phyloP scores from a whole-genome alignment of 75 land plant species.

The Cunninghamia lanceolata region DNA sequence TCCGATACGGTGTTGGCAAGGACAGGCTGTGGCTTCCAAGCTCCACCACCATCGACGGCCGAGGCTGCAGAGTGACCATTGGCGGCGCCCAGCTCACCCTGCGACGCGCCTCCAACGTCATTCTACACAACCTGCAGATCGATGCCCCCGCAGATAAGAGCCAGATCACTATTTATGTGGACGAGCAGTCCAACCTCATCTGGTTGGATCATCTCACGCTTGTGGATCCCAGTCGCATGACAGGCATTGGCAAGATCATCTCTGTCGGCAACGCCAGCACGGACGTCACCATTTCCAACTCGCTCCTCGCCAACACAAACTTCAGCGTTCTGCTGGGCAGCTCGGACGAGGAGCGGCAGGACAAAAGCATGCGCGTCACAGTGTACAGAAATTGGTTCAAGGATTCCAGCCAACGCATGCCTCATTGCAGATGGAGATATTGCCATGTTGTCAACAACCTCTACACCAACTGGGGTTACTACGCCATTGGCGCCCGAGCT shows the following conservation, averaged over 20 bases:
- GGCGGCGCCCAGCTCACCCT: constrained; percentile 15
- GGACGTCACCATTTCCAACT: constrained; percentile 44
- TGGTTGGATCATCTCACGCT: constrained; percentile 40
- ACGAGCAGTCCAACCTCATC: not conserved
- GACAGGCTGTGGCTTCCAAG: constrained; percentile 28
- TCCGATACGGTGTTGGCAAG: constrained; percentile 25
- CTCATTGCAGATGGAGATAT: constrained; percentile 56
- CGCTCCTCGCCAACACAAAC: constrained; percentile 14
- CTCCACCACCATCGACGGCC: constrained; percentile 39
- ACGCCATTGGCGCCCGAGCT: constrained; percentile 36
- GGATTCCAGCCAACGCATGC: constrained; percentile 42
- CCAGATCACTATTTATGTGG: constrained; percentile 32
- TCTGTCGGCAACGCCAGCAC: constrained; percentile 19
- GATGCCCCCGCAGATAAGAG: constrained; percentile 11
- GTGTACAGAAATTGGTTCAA: constrained; percentile 41
- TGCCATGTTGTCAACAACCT: constrained; percentile 53
- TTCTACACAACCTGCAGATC: constrained; percentile 27
- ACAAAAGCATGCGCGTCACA: constrained; percentile 30
- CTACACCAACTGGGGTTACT: constrained; percentile 51
- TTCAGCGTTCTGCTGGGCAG: constrained; percentile 37
- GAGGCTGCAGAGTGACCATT: constrained; percentile 27
- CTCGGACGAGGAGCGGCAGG: constrained; percentile 25
- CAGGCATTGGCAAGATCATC: constrained; percentile 22
- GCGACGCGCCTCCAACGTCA: constrained; percentile 27
- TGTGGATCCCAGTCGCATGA: constrained; percentile 8